phyloP scores from a whole-genome alignment of 768 basidiomycete genomes.

The Russula ochroleuca region DNA sequence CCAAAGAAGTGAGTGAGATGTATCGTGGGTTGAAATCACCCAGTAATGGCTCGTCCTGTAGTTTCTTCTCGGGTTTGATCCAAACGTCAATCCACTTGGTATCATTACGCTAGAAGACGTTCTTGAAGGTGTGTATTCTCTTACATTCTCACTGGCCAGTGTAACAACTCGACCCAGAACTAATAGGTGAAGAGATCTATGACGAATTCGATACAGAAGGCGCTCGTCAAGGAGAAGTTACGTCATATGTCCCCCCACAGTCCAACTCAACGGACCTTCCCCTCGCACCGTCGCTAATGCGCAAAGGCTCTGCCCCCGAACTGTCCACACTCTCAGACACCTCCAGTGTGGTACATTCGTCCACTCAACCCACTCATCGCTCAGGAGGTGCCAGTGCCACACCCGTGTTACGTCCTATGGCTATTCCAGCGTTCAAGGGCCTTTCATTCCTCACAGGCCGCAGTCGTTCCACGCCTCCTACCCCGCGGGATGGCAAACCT shows the following conservation, averaged over 20 bases:
- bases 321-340: neutral
- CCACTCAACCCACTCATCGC: slow-evolving; percentile 9
- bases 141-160: neutral
- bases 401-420: slow-evolving; percentile 17
- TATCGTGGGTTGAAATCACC: neutral
- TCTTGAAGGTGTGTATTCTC: slow-evolving; percentile 58
- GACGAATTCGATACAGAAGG: slow-evolving; percentile 86
- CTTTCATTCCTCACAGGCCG: slow-evolving; percentile 27
- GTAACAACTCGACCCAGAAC: slow-evolving; percentile 45
- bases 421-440: slow-evolving; percentile 24
- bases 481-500: slow-evolving; percentile 23
- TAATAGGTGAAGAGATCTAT: slow-evolving; percentile 91
- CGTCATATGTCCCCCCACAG: slow-evolving; percentile 31
- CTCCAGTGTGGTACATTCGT: neutral
- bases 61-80: slow-evolving; percentile 81
- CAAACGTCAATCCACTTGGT: slow-evolving; percentile 77
- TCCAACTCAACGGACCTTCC: slow-evolving; percentile 27
- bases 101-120: slow-evolving; percentile 94
- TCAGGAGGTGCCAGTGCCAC: slow-evolving; percentile 14
- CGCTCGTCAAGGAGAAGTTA: slow-evolving; percentile 29
- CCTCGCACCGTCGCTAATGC: slow-evolving; percentile 15
- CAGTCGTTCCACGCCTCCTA: slow-evolving; percentile 24
- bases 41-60: slow-evolving; percentile 29
- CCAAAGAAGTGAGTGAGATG: slow-evolving; percentile 55
- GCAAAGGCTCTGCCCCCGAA: slow-evolving; percentile 26